Percentiles rank a stretch among this genome's conserved stretches.
These are phyloP conservation scores for Xenosphaeropsis pyriputrescens DNA, from an alignment of 2,329 filamentous ascomycete species.

Conservation along the genomic window DNA sequence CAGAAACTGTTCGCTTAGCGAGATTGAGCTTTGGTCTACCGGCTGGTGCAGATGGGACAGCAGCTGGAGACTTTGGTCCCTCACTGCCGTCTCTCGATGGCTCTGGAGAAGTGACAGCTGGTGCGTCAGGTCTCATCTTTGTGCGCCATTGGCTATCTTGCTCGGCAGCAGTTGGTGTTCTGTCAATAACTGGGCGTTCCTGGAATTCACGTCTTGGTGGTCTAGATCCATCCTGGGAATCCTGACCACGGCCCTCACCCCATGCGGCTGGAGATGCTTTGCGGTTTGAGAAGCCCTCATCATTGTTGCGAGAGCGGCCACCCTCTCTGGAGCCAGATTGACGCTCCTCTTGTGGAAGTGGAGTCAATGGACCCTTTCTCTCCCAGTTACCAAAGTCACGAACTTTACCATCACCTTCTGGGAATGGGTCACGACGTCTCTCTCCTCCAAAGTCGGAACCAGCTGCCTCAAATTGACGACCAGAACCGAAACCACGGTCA, in stretches of 20 bases:
- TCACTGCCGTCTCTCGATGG: slow-evolving; percentile 60
- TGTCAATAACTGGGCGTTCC: slow-evolving; percentile 51
- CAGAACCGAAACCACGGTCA: slow-evolving; percentile 32
- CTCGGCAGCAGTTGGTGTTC: slow-evolving; percentile 74
- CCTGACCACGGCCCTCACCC: slow-evolving; percentile 48
- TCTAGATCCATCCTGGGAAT: slow-evolving; percentile 60
- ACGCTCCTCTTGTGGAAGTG: slow-evolving; percentile 39
- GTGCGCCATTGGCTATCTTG: slow-evolving; percentile 86
- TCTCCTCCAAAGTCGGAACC: slow-evolving; percentile 39
- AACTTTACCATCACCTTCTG: slow-evolving; percentile 57
- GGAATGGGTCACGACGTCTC: slow-evolving; percentile 56
- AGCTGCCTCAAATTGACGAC: slow-evolving; percentile 22
- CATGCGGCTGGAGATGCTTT: slow-evolving; percentile 57
- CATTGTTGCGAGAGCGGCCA: slow-evolving; percentile 41
- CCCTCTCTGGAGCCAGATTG: slow-evolving; percentile 35
- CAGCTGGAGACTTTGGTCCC: slow-evolving; percentile 58
- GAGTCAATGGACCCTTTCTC: slow-evolving; percentile 80
- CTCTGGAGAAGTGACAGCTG: slow-evolving; percentile 40
- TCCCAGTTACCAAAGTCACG: slow-evolving; percentile 88
- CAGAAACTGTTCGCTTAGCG: slow-evolving; percentile 79
- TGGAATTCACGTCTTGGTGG: slow-evolving; percentile 67
- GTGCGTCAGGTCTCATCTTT: slow-evolving; percentile 71
- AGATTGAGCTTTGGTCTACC: slow-evolving; percentile 75
- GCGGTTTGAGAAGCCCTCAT: slow-evolving; percentile 47
- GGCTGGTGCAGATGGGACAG: slow-evolving; percentile 38